These are phyloP conservation scores for Clavispora phyllophila DNA, from an alignment of 805 yeast species.

Conservation along the genomic window DNA sequence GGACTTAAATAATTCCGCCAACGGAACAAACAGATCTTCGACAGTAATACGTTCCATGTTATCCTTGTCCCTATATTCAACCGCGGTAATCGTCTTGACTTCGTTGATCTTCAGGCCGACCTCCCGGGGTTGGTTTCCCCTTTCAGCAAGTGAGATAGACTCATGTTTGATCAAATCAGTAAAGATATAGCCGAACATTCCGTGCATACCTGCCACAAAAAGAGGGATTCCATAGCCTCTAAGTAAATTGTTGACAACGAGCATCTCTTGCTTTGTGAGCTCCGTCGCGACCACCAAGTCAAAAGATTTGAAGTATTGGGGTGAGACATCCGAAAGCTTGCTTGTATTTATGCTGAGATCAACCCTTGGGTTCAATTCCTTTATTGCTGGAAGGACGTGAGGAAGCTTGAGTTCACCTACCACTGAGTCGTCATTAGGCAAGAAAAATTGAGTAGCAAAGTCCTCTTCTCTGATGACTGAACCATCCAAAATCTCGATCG, in stretches of 20 bases:
- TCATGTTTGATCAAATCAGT: constrained; percentile 69
- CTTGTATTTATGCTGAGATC: constrained; percentile 41
- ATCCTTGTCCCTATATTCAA: constrained; percentile 27
- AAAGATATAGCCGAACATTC: constrained; percentile 78
- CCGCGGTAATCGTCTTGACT: constrained; percentile 29
- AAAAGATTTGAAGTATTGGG: constrained; percentile 46
- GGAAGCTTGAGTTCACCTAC: constrained; percentile 54
- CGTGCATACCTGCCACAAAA: constrained; percentile 65
- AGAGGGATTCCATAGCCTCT: constrained; percentile 59
- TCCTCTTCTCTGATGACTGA: constrained; percentile 54
- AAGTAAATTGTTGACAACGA: constrained; percentile 48
- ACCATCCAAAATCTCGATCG: constrained; percentile 64
- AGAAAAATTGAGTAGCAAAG: constrained; percentile 69
- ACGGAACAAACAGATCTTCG: constrained; percentile 32
- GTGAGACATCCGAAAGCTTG: constrained; percentile 12
- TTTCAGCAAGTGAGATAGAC: constrained; percentile 48
- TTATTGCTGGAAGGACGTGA: constrained; percentile 51
- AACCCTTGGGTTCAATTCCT: constrained; percentile 79
- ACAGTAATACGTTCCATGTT: constrained; percentile 41
- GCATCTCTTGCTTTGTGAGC: constrained; percentile 36
- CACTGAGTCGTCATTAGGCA: constrained; percentile 46
- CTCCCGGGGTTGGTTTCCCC: constrained; percentile 37
- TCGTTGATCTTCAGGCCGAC: constrained; percentile 49
- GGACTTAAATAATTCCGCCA: constrained; percentile 29
- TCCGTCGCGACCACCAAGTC: constrained; percentile 78